phyloP scores from a whole-genome alignment of 108 stramenopile species.

The Cylindrotheca fusiformis region DNA sequence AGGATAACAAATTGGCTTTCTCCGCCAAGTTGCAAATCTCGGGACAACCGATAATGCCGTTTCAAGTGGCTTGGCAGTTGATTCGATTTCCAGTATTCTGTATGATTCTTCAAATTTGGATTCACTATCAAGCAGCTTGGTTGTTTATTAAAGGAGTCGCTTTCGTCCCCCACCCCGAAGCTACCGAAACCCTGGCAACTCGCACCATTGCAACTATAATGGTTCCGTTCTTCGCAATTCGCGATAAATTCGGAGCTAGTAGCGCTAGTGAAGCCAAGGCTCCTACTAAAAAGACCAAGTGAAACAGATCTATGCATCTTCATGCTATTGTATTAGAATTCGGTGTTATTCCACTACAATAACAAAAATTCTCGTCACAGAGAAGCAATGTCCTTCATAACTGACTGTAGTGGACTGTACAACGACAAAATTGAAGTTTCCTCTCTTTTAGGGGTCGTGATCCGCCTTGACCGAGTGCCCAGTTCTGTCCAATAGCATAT shows the following conservation, averaged over 20 bases:
- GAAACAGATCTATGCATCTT: too few relatives aligned
- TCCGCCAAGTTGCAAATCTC: constrained; percentile 20
- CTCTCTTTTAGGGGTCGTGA: not conserved
- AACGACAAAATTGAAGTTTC: too few relatives aligned
- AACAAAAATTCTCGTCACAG: too few relatives aligned
- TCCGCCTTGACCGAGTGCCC: constrained; percentile 5
- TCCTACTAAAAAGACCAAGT: too few relatives aligned
- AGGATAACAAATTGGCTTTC: constrained; percentile 13
- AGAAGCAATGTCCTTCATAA: too few relatives aligned
- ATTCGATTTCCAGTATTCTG: constrained; percentile 73
- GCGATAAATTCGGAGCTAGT: constrained; percentile 25
- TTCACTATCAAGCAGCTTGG: constrained; percentile 79
- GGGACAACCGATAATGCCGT: constrained; percentile 29
- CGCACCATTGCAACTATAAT: constrained; percentile 55
- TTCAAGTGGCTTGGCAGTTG: constrained; percentile 46
- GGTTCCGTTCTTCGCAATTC: constrained; percentile 56
- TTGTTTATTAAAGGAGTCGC: constrained; percentile 75
- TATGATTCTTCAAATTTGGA: constrained; percentile 82
- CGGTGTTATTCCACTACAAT: too few relatives aligned
- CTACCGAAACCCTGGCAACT: constrained; percentile 66
- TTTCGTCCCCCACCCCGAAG: constrained; percentile 80
- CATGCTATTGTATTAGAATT: too few relatives aligned
- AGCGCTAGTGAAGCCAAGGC: not conserved
- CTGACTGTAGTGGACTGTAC: too few relatives aligned
- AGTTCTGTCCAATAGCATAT: constrained; percentile 57